Conservation (phyloP, 73 alveolate genomes). For the Symbiodinium natans region DNA sequence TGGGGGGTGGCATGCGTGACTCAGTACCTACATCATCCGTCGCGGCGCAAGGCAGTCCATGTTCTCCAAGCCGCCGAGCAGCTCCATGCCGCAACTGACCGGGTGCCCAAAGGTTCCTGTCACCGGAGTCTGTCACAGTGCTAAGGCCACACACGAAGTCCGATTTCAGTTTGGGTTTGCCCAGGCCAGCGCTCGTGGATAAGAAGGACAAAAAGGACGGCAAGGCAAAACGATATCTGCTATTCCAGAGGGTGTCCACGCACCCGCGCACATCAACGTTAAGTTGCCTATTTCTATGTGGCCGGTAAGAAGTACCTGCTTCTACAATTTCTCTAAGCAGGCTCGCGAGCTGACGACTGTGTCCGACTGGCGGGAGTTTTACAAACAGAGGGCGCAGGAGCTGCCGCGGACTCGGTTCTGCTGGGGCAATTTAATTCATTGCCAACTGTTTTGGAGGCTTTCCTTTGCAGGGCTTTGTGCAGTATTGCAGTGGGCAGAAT, state of each 20-base stretch:
- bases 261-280: no score
- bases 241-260: no score
- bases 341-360: slow-evolving; percentile 39
- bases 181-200: slow-evolving; percentile 70
- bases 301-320: no score
- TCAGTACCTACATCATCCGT: no score
- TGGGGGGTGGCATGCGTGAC: no score
- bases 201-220: slow-evolving; percentile 37
- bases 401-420: not conserved
- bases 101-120: not conserved
- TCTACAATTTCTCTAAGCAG: not conserved
- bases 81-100: not conserved
- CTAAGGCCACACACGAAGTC: not conserved
- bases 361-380: slow-evolving; percentile 76
- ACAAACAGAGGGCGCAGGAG: slow-evolving; percentile 81
- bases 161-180: not conserved
- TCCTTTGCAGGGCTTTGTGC: no score
- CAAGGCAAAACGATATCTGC: not conserved
- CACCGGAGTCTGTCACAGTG: not conserved
- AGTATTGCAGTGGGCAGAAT: no score
- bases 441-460: no score
- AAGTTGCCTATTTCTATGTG: no score
- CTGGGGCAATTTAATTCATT: no score
- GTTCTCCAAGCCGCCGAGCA: slow-evolving; percentile 1
- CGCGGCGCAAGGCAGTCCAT: not conserved